Percentiles rank a stretch among this genome's conserved stretches.
These are phyloP conservation scores for Ogataea dorogensis DNA, from an alignment of 805 yeast species.

Conservation along the genomic window DNA sequence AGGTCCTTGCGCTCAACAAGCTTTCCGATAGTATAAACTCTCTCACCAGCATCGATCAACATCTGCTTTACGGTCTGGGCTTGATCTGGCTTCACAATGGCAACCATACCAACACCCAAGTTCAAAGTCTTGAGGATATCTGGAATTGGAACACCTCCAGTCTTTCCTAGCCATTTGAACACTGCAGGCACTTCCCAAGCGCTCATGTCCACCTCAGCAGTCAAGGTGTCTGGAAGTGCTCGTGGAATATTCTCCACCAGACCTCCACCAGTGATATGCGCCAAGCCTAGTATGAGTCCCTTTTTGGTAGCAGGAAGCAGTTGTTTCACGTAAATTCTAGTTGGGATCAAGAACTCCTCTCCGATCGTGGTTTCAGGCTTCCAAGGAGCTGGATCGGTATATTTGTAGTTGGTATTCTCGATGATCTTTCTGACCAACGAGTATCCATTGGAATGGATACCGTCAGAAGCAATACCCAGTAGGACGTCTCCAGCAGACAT, in stretches of 20 bases:
- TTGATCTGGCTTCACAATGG: constrained; percentile 69
- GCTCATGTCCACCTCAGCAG: constrained; percentile 76
- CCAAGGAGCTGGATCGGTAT: constrained; percentile 86
- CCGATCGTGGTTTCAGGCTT: constrained; percentile 70
- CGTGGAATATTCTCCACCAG: constrained; percentile 94
- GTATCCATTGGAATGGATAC: constrained; percentile 95
- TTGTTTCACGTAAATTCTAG: constrained; percentile 92
- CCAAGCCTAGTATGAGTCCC: constrained; percentile 76
- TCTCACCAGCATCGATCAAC: constrained; percentile 68
- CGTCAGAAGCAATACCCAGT: constrained; percentile 86
- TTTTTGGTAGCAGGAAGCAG: constrained; percentile 70
- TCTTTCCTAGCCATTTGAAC: constrained; percentile 89
- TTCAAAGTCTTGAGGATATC: constrained; percentile 91
- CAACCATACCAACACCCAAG: constrained; percentile 96
- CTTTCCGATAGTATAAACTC: constrained; percentile 67
- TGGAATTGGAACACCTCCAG: constrained; percentile 82
- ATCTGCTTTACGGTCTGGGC: constrained; percentile 54
- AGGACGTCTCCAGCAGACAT: constrained; percentile 81
- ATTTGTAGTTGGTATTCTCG: constrained; percentile 68
- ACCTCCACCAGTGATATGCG: constrained; percentile 99
- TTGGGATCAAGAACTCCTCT: constrained; percentile 82
- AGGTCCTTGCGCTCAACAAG: constrained; percentile 46
- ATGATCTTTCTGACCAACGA: constrained; percentile 91
- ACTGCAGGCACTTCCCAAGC: constrained; percentile 85
- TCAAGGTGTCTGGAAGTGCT: constrained; percentile 76